Conservation (phyloP, 2,329 filamentous ascomycete species). For the Emmonsiellopsis sp. region DNA sequence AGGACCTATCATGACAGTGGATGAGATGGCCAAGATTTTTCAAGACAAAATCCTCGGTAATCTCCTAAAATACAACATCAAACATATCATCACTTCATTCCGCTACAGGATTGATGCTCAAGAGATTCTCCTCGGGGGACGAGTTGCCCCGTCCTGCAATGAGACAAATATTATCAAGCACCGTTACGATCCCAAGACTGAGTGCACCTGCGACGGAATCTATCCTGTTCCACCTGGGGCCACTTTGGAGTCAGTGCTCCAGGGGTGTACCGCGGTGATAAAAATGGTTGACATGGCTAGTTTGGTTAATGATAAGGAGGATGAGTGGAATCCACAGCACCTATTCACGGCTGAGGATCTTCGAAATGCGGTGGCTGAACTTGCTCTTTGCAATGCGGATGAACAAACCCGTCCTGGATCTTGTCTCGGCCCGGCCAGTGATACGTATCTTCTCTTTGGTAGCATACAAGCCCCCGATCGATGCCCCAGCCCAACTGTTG, state of each 20-base stretch:
- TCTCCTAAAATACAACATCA: not conserved
- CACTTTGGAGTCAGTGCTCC: not conserved
- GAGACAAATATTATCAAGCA: constrained; percentile 12
- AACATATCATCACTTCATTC: not conserved
- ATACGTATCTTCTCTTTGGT: not conserved
- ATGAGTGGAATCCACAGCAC: constrained; percentile 11
- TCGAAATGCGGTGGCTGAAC: constrained; percentile 8
- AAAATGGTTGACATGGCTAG: no score
- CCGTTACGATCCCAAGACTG: constrained; percentile 11
- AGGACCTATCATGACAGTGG: not conserved
- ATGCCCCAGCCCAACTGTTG: constrained; percentile 9
- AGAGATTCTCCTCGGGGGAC: constrained; percentile 5
- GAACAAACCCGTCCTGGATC: constrained; percentile 5
- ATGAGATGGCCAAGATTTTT: not conserved
- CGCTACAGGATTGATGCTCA: not conserved
- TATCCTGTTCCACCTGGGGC: not conserved
- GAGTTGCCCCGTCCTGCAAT: constrained; percentile 8
- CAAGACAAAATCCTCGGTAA: not conserved
- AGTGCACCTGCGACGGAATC: constrained; percentile 10
- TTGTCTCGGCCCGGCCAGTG: constrained; percentile 1
- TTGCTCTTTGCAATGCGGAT: constrained; percentile 7
- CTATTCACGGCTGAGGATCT: constrained; percentile 12
- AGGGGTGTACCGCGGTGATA: constrained; percentile 1
- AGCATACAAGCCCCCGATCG: constrained; percentile 12
- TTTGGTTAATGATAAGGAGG: constrained; percentile 4